A percentile compares a stretch with the other conserved stretches of the same genome.
phyloP scores from a whole-genome alignment of 177 flowering plant species.

The Vitis hybrid region DNA sequence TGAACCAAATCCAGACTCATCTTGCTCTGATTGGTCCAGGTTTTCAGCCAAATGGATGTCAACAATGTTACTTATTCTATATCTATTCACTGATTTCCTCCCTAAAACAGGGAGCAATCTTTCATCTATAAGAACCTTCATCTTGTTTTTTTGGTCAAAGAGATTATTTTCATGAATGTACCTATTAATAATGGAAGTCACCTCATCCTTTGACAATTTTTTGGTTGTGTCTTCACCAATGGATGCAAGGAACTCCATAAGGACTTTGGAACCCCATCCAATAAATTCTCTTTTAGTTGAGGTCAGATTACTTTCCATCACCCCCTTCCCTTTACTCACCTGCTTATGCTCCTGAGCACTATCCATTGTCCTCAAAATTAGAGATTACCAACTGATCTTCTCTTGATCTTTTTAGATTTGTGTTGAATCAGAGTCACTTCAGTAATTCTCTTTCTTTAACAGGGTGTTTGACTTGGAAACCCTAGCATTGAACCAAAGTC shows the following conservation, averaged over 20 bases:
- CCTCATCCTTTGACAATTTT: conserved; percentile 52
- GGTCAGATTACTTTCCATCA: conserved; percentile 20
- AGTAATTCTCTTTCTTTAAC: conserved; percentile 31
- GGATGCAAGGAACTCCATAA: conserved; percentile 57
- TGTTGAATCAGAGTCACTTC: conserved; percentile 15
- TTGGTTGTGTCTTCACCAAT: conserved; percentile 51
- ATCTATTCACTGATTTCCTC: conserved; percentile 42
- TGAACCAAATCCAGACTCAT: conserved; percentile 25
- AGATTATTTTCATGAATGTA: conserved; percentile 61
- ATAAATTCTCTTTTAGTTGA: conserved; percentile 42
- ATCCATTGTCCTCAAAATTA: conserved; percentile 23
- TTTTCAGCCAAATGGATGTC: conserved; percentile 62
- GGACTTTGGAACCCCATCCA: conserved; percentile 79
- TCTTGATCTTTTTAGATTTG: conserved; percentile 22
- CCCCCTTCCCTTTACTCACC: conserved; percentile 11
- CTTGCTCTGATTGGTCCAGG: conserved; percentile 8
- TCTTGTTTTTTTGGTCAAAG: conserved; percentile 48
- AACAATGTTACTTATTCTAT: conserved; percentile 41
- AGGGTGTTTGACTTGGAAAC: conserved; percentile 12
- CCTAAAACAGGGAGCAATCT: conserved; percentile 42
- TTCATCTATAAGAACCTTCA: conserved; percentile 52
- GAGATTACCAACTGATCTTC: conserved; percentile 19
- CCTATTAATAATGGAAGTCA: conserved; percentile 41
- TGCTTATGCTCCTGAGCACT: conserved; percentile 7
- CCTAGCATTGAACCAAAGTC: too few species aligned